Evolutionary conservation across 306 rosid genomes (phyloP).

Genomic region (Medicago ruthenica): DNA sequence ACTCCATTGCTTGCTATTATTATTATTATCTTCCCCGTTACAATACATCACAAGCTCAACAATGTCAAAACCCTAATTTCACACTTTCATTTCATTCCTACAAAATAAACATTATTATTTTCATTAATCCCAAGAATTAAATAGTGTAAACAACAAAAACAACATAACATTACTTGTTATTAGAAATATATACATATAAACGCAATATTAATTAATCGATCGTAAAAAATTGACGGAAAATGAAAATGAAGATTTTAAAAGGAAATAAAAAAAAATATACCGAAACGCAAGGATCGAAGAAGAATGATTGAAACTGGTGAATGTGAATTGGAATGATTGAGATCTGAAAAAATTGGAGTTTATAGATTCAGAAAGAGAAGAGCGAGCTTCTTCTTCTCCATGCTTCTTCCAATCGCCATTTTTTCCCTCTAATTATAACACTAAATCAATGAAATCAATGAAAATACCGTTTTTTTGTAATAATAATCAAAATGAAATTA

Average conservation of each 20-base stretch:
- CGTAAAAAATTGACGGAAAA: not conserved
- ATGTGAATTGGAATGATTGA: not conserved
- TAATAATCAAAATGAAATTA: conserved; percentile 2
- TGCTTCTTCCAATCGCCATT: conserved; percentile 47
- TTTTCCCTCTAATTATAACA: conserved; percentile 15
- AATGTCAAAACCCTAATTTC: conserved; percentile 37
- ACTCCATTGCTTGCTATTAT: conserved; percentile 64
- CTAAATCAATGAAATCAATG: not conserved
- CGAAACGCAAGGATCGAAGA: conserved; percentile 17
- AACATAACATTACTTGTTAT: not conserved
- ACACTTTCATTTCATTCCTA: not conserved
- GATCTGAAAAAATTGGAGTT: conserved; percentile 32
- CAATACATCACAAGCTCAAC: conserved; percentile 60
- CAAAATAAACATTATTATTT: not conserved
- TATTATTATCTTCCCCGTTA: conserved; percentile 48
- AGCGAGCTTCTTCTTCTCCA: conserved; percentile 37
- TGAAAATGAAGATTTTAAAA: not conserved
- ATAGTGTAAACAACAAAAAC: not conserved
- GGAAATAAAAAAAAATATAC: conserved; percentile 2
- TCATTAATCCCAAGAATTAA: not conserved
- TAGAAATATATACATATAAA: not conserved
- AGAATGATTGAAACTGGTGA: not conserved
- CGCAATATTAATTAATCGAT: conserved; percentile 6
- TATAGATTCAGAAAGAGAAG: conserved; percentile 44
- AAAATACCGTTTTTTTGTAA: conserved; percentile 45